Evolutionary conservation across 345 rosid species (phyloP), one percentile per base, ranked within the genome.

Genomic region (Balakata baccata): DNA sequence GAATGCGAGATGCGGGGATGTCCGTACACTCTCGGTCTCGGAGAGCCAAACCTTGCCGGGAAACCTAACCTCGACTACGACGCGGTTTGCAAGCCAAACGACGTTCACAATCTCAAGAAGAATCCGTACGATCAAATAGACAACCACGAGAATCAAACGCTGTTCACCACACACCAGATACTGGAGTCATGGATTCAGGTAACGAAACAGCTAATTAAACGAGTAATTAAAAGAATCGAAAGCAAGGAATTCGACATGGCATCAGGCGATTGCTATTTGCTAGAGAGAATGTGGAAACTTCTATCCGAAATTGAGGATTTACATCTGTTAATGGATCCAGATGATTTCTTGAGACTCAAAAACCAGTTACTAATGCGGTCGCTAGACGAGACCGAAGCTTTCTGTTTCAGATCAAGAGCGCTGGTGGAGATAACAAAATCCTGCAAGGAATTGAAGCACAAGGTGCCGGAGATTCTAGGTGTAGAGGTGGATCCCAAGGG

Each of bases 401-500:
- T 92, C 53, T 95, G 99, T 71, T 95, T 95, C 83, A 68, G 98
- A 77, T 95, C 99, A 4, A 86, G 45, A 47, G 89, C 86, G 39
- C 81, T 95, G 23, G 92, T 89, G 54, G 92, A 87, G 70, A 80
- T 92, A 46, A 88, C 87, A 68, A 85, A 71, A 69, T 63, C 56
- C 74, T 87, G 90, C 57, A 87, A 87, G 65, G 97, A 91, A 46
- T 75, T 96, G 68, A 89, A 86, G 73, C 93, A 96, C 60, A 87
- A 78, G 50, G 94, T 96, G 0, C 99, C 99, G 56, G 74, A 8
- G 56, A 82, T 96, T 12, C 63, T 93, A 6, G 93, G 74, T 2
- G 99, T 90, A 43, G 96, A 88, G 86, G 99, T 86, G 50, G 99
- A 96, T 72, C 99, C 99, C 0, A 87, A 72, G n/a, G 99, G 99